Evolutionary conservation across 345 rosid genomes (phyloP).

Genomic region (Syzygium jambos): DNA sequence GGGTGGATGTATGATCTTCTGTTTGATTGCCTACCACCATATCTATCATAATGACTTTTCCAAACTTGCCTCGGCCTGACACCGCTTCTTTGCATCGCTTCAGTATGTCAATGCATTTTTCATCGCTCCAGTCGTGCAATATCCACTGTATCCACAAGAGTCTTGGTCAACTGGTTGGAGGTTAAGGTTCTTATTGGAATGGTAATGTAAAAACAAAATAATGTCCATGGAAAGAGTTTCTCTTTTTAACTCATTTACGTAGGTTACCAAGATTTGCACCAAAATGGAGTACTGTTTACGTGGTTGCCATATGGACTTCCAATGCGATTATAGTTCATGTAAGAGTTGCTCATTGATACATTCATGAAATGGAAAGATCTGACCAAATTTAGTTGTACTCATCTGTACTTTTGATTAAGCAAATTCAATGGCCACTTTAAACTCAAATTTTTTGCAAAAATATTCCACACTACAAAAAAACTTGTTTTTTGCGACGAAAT

Average conservation of each 20-base stretch:
- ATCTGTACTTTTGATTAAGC: neutral
- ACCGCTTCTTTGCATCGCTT: slow-evolving; percentile 3
- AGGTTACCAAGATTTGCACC: neutral
- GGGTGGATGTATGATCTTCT: neutral
- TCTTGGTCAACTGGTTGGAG: neutral
- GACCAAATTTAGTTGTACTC: neutral
- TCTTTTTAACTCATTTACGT: neutral
- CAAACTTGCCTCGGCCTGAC: neutral
- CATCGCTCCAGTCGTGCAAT: neutral
- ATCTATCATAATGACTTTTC: slow-evolving; percentile 4
- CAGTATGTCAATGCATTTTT: neutral
- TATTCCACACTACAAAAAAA: too few species aligned
- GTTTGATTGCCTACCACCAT: neutral
- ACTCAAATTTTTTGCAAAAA: neutral
- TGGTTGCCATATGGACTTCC: too few species aligned
- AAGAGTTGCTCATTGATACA: neutral
- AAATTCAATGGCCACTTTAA: neutral
- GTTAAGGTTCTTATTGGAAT: neutral
- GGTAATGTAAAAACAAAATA: neutral
- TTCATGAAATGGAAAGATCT: neutral
- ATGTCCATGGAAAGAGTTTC: neutral
- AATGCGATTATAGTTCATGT: neutral
- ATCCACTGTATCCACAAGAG: neutral
- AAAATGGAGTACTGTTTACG: neutral
- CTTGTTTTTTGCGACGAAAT: too few species aligned